A percentile compares a stretch with the other conserved stretches of the same genome.
phyloP scores from a whole-genome alignment of 2,329 filamentous ascomycete genomes.

The Pseudogymnoascus pannorum region DNA sequence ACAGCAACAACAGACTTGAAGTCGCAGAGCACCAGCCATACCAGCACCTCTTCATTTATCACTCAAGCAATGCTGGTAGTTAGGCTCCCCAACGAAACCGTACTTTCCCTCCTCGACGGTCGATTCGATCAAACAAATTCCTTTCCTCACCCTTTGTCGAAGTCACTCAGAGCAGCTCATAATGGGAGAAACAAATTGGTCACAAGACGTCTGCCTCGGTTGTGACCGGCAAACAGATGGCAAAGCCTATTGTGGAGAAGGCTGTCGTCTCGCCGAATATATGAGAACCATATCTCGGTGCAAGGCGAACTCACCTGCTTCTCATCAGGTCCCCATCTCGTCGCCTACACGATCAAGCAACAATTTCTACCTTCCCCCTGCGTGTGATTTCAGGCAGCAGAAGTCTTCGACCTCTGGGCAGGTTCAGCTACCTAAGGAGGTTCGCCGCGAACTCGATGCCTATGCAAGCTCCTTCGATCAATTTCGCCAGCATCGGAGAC shows the following conservation, averaged over 20 bases:
- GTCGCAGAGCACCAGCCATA: no score
- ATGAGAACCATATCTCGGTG: constrained; percentile 61
- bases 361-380: constrained; percentile 62
- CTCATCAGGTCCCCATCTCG: constrained; percentile 39
- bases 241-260: constrained; percentile 84
- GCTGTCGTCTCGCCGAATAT: constrained; percentile 80
- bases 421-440: constrained; percentile 62
- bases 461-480: constrained; percentile 89
- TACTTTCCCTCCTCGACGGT: not conserved
- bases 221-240: constrained; percentile 84
- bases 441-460: constrained; percentile 70
- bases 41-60: no score
- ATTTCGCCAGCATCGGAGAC: constrained; percentile 28
- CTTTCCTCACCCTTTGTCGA: not conserved
- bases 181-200: constrained; percentile 48
- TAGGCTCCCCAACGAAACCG: no score
- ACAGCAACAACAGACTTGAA: no score
- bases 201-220: constrained; percentile 85
- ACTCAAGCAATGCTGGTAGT: no score
- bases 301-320: constrained; percentile 49
- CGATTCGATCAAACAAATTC: not conserved
- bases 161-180: not conserved
- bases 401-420: constrained; percentile 43
- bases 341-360: constrained; percentile 33
- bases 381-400: constrained; percentile 59